These are phyloP conservation scores for Canna indica DNA, from an alignment of 176 grass and related monocot species.

Conservation along the genomic window DNA sequence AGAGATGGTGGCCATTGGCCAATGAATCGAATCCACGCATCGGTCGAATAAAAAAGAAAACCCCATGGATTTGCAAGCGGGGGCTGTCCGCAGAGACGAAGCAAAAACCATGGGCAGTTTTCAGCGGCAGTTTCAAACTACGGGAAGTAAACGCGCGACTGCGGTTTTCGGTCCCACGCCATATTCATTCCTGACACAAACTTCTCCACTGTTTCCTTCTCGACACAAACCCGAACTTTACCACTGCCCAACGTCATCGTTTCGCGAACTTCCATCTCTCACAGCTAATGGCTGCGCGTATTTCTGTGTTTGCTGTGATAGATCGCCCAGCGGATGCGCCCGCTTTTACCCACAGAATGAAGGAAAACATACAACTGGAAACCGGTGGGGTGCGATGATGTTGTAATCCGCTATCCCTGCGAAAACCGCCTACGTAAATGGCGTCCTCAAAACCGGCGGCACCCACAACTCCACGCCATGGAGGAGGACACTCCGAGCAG, in stretches of 20 bases:
- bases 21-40: neutral
- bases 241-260: too few species aligned
- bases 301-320: neutral
- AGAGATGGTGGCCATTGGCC: neutral
- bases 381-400: neutral
- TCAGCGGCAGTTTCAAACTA: neutral
- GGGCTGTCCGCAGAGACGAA: neutral
- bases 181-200: too few species aligned
- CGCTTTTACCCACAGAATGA: neutral
- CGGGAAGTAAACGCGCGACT: too few species aligned
- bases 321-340: neutral
- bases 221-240: too few species aligned
- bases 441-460: slow-evolving; percentile 8
- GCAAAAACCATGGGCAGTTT: slow-evolving; percentile 1
- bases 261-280: too few species aligned
- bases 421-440: neutral
- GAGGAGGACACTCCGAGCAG: neutral
- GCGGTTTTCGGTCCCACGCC: too few species aligned
- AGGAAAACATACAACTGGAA: neutral
- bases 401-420: neutral
- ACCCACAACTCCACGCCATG: slow-evolving; percentile 2
- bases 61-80: neutral
- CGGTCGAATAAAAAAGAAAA: neutral
- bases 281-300: neutral
- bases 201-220: too few species aligned